Evolutionary conservation across 1,139 yeast genomes (phyloP), one percentile per base, ranked within the genome.

Genomic region (Lodderomyces theae): DNA sequence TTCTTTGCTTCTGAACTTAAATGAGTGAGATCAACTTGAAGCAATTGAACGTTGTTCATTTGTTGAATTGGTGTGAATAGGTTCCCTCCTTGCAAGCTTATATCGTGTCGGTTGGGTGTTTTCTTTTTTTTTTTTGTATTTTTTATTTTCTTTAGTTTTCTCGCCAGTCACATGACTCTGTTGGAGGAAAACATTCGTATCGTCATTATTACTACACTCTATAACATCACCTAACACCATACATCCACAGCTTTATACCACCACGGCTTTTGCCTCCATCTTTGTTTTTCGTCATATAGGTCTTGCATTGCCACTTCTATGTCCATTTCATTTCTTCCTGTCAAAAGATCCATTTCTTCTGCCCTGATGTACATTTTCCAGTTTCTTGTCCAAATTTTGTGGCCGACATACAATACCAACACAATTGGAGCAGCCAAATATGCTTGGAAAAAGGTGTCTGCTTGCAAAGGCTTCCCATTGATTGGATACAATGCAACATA

Each of bases 1-100:
- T 96, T 70, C 57, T 79, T 83, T 8, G 92, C 74, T 51, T 89
- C 96, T 1, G 82, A 62, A 8, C 80, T 67, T 45, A 90, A 66
- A 33, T 66, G 69, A 15, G 73, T 61, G 46, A 89, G 65, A 51
- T 88, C 96, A 0, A 74, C 49, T 5, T 60, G 57, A 29, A 82
- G 60, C 49, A 71, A 82, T 33, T 67, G 69, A 7, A 77, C 61
- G 13, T 70, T 54, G 34, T 63, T 59, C 74, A 69, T 68, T 25
- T 30, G 17, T 26, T 26, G 18, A 25, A 23, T n/a, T 35, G 26
- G 29, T n/a, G n/a, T n/a, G 15, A 8, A 19, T 5, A 19, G 22
- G 8, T 19, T 19, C 5, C 22, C 22, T 19, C 8, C 22, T 19
- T 5, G 22, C 8, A n/a, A n/a, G n/a, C n/a, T n/a, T n/a, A n/a